Conservation (phyloP, 257 asterid species). For the Jaltomata sinuosa region DNA sequence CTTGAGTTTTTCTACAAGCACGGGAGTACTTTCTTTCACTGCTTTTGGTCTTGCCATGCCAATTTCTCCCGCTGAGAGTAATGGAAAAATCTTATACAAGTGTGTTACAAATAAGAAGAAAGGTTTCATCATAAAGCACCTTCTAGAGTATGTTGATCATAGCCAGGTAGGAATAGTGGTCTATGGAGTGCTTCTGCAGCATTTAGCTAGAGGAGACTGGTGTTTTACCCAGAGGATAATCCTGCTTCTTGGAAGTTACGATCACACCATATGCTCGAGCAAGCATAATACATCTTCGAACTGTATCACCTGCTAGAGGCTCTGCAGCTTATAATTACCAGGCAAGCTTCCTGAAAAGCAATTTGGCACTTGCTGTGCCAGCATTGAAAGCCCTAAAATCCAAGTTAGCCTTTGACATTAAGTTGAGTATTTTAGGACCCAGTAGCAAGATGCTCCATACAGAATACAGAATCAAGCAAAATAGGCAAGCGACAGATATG, state of each 20-base stretch:
- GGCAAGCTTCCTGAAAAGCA: background rate
- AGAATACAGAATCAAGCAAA: constrained; percentile 2
- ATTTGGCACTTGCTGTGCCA: background rate
- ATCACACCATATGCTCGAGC: background rate
- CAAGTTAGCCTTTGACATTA: background rate
- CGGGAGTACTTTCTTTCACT: background rate
- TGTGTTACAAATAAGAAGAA: background rate
- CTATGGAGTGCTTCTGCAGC: background rate
- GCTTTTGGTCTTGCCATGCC: background rate
- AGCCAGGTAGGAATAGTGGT: background rate
- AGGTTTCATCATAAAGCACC: background rate
- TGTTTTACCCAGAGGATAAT: background rate
- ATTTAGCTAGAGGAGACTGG: background rate
- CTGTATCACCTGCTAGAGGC: background rate
- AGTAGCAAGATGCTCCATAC: background rate
- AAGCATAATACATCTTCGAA: background rate
- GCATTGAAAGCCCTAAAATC: background rate
- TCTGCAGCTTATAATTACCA: background rate
- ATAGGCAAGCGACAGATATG: background rate
- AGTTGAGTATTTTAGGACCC: background rate
- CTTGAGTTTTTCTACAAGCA: background rate
- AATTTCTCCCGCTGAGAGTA: background rate
- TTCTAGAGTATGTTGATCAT: background rate
- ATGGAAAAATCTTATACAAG: background rate
- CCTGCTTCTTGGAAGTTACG: background rate